phyloP scores from a whole-genome alignment of 1,139 yeast genomes.

The Sugiyamaella pinicola region DNA sequence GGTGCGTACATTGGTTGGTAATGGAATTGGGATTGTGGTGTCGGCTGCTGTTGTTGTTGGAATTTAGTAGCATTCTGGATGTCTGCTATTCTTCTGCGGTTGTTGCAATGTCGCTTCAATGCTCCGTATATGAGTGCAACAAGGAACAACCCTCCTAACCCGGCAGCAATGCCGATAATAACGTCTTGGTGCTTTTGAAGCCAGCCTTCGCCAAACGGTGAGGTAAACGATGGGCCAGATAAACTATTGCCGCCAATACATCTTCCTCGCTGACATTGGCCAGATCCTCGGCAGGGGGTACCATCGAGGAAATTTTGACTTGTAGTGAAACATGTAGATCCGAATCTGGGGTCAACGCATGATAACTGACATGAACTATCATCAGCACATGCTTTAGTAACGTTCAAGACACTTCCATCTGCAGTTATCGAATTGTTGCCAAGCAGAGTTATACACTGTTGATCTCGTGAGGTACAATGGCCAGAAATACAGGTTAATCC shows the following conservation, averaged over 20 bases:
- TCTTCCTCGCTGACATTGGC: constrained; percentile 40
- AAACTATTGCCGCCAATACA: constrained; percentile 38
- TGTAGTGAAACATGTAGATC: constrained; percentile 37
- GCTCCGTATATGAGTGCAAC: constrained; percentile 3
- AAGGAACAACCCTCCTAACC: constrained; percentile 34
- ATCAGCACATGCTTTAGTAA: constrained; percentile 40
- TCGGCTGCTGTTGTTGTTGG: constrained; percentile 4
- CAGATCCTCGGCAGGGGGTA: constrained; percentile 43
- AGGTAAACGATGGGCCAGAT: constrained; percentile 4
- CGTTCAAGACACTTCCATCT: constrained; percentile 35
- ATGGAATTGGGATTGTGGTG: not conserved
- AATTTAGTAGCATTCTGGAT: not conserved
- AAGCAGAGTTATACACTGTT: constrained; percentile 41
- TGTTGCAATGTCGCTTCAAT: not conserved
- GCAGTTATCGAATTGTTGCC: constrained; percentile 36
- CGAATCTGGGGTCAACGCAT: constrained; percentile 38
- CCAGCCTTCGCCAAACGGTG: constrained; percentile 31
- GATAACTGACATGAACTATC: constrained; percentile 39
- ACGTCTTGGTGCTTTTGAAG: constrained; percentile 31
- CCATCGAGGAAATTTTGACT: constrained; percentile 45
- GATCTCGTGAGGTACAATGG: constrained; percentile 44
- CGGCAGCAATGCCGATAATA: constrained; percentile 35
- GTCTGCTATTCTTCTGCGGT: not conserved
- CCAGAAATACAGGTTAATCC: constrained; percentile 43
- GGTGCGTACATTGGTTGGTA: not conserved